These are phyloP conservation scores for Alternaria sp. DNA, from an alignment of 2,329 filamentous ascomycete species.

Conservation along the genomic window DNA sequence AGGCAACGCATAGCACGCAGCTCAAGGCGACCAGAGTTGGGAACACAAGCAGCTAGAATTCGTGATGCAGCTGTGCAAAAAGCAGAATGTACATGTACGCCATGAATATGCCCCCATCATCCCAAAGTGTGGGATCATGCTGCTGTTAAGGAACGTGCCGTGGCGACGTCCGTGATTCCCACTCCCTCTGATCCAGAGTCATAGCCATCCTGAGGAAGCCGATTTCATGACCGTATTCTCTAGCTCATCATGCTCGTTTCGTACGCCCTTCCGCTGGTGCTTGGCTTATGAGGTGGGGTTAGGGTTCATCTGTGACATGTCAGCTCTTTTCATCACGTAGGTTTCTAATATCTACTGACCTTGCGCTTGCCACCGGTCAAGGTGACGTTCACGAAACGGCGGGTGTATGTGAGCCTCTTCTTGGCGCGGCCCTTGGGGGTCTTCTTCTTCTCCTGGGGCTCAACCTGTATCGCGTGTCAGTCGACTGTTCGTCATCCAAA, in stretches of 20 bases:
- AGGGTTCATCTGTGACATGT: constrained; percentile 75
- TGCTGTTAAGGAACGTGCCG: constrained; percentile 41
- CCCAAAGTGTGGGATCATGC: constrained; percentile 48
- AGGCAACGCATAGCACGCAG: not conserved
- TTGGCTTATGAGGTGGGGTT: constrained; percentile 74
- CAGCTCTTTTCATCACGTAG: constrained; percentile 17
- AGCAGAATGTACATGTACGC: constrained; percentile 52
- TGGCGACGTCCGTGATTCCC: constrained; percentile 45
- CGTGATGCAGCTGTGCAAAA: constrained; percentile 46
- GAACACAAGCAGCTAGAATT: constrained; percentile 43
- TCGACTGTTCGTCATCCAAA: constrained; percentile 3
- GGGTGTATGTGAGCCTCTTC: constrained; percentile 96
- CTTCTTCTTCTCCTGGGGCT: constrained; percentile 95
- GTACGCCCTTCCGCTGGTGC: constrained; percentile 31
- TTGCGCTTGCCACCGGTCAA: constrained; percentile 98
- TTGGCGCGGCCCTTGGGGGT: constrained; percentile 94
- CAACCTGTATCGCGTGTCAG: constrained; percentile 67
- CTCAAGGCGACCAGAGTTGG: constrained; percentile 10
- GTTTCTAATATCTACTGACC: constrained; percentile 63
- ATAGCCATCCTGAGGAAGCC: constrained; percentile 50
- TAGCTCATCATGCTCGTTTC: constrained; percentile 47
- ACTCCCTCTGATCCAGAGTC: constrained; percentile 53
- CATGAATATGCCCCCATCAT: constrained; percentile 53
- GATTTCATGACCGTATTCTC: constrained; percentile 48
- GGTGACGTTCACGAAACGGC: constrained; percentile 98